phyloP scores from a whole-genome alignment of 495 filamentous ascomycete species.

The Gamarada debralockiae region DNA sequence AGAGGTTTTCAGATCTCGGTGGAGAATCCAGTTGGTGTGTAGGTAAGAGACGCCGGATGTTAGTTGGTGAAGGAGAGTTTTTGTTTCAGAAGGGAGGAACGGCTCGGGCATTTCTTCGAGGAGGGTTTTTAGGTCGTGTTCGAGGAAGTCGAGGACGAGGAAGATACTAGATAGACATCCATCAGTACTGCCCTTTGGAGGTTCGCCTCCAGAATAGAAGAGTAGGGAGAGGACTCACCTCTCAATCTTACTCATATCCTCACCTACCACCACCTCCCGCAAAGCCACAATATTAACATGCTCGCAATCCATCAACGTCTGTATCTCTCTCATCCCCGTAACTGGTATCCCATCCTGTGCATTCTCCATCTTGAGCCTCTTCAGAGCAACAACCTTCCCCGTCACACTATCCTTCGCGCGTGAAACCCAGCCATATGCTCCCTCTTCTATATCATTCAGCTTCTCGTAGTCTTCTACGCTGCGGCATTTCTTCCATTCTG shows the following conservation, averaged over 20 bases:
- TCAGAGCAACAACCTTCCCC: constrained; percentile 85
- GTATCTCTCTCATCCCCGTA: constrained; percentile 87
- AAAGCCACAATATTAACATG: constrained; percentile 78
- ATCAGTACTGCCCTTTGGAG: constrained; percentile 1
- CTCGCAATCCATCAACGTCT: constrained; percentile 45
- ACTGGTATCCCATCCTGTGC: constrained; percentile 84
- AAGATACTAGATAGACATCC: constrained; percentile 58
- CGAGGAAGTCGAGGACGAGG: constrained; percentile 96
- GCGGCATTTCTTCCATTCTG: constrained; percentile 68
- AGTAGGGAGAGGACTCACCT: constrained; percentile 49
- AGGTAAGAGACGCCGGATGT: constrained; percentile 79
- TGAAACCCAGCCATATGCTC: constrained; percentile 92
- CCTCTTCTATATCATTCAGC: constrained; percentile 96
- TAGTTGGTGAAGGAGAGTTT: constrained; percentile 84
- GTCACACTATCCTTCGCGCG: constrained; percentile 76
- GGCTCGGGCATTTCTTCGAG: constrained; percentile 92
- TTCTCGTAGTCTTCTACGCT: constrained; percentile 88
- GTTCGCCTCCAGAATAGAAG: too few relatives aligned
- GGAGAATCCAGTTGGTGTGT: constrained; percentile 88
- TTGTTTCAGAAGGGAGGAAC: constrained; percentile 89
- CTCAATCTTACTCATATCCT: constrained; percentile 56
- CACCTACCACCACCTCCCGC: constrained; percentile 82
- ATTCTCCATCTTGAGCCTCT: constrained; percentile 90
- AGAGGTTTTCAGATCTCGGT: constrained; percentile 94
- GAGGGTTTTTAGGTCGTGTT: constrained; percentile 95